Evolutionary conservation across 1,284 basidiomycete genomes (phyloP).

Genomic region (Malassezia furfur): DNA sequence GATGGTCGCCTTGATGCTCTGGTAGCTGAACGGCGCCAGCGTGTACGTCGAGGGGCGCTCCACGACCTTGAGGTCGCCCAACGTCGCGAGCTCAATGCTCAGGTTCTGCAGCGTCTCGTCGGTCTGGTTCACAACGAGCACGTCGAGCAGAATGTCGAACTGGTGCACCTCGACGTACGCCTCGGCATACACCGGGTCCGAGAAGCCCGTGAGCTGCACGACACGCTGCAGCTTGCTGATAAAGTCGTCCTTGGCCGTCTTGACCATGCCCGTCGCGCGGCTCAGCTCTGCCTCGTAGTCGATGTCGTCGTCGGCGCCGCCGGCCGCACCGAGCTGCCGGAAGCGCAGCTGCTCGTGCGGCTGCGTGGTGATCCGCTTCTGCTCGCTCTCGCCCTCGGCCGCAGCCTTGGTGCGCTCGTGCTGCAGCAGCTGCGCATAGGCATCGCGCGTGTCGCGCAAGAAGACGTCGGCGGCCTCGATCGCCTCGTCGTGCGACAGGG

Average conservation of each 20-base stretch:
- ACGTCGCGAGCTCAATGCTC: conserved; percentile 90
- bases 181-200: conserved; percentile 95
- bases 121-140: conserved; percentile 94
- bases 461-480: conserved; percentile 69
- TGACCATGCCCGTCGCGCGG: conserved; percentile 74
- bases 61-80: conserved; percentile 93
- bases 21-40: conserved; percentile 90
- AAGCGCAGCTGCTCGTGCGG: conserved; percentile 87
- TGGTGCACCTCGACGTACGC: conserved; percentile 97
- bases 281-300: conserved; percentile 82
- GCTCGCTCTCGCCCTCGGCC: conserved; percentile 71
- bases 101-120: conserved; percentile 89
- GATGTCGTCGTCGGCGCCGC: conserved; percentile 51
- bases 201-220: conserved; percentile 93
- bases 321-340: conserved; percentile 88
- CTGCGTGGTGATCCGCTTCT: conserved; percentile 67
- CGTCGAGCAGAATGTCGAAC: conserved; percentile 88
- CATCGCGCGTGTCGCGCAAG: conserved; percentile 80
- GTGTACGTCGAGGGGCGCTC: conserved; percentile 88
- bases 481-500: conserved; percentile 49
- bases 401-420: conserved; percentile 60
- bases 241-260: conserved; percentile 76
- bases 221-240: conserved; percentile 91
- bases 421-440: conserved; percentile 89
- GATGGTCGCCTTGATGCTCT: conserved; percentile 96